Evolutionary conservation across 371 early-diverging fungal species (phyloP).

Genomic region (Mortierella sp.): DNA sequence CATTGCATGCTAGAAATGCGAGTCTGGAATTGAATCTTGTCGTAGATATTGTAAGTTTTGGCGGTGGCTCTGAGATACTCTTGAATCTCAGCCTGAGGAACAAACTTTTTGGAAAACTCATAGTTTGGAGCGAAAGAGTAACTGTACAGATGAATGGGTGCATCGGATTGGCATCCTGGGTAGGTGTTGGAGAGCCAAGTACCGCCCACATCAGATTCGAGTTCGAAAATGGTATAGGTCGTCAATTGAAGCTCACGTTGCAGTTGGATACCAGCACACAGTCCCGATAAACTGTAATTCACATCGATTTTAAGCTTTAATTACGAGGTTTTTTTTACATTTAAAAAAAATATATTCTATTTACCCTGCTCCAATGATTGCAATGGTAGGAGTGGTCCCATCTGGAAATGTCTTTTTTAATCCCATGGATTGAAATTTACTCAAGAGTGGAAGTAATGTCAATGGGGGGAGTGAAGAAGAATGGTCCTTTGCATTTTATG

Average conservation of each 20-base stretch:
- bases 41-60: constrained; percentile 47
- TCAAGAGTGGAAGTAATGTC: too few species aligned
- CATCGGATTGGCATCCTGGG: constrained; percentile 46
- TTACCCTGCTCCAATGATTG: constrained; percentile 52
- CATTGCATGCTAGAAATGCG: constrained; percentile 39
- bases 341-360: neutral
- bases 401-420: constrained; percentile 36
- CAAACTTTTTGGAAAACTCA: constrained; percentile 38
- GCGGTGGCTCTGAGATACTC: constrained; percentile 38
- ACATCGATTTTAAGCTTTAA: constrained; percentile 2
- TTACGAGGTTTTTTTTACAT: too few species aligned
- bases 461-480: neutral
- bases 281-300: constrained; percentile 29
- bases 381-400: constrained; percentile 41
- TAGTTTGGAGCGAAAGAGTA: constrained; percentile 55
- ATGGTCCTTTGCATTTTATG: too few species aligned
- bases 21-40: constrained; percentile 42
- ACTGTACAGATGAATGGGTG: constrained; percentile 34
- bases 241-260: constrained; percentile 42
- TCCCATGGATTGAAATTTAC: constrained; percentile 23
- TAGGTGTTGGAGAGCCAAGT: constrained; percentile 50
- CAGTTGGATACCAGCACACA: constrained; percentile 51
- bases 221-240: constrained; percentile 45
- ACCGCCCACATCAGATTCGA: constrained; percentile 45
- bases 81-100: constrained; percentile 29